Evolutionary conservation across 1,139 yeast species (phyloP).

Genomic region (Protomyces lactucae-debilis): DNA sequence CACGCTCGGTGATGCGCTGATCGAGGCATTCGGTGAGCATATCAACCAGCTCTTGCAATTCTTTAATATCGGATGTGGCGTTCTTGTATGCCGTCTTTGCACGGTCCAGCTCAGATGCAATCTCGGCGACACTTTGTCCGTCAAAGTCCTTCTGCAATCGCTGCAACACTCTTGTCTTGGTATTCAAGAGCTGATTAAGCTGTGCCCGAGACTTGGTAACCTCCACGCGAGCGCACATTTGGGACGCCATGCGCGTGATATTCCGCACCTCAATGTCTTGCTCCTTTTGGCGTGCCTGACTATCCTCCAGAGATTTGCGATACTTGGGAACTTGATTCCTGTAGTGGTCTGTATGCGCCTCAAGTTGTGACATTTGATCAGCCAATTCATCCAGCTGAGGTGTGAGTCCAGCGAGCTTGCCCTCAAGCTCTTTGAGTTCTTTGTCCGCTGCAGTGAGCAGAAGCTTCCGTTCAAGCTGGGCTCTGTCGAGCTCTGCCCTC

Average conservation of each 20-base stretch:
- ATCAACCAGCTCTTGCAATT: constrained; percentile 24
- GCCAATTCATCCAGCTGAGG: constrained; percentile 33
- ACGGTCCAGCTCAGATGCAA: constrained; percentile 10
- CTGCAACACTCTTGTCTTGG: constrained; percentile 13
- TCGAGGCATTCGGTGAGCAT: constrained; percentile 30
- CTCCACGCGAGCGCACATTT: constrained; percentile 26
- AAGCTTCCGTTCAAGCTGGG: constrained; percentile 19
- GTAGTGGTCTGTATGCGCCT: constrained; percentile 1
- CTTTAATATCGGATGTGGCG: constrained; percentile 27
- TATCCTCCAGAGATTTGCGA: background rate
- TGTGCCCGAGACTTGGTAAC: constrained; percentile 11
- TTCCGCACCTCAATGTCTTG: background rate
- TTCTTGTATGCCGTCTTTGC: constrained; percentile 26
- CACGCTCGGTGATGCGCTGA: constrained; percentile 31
- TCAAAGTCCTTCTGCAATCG: constrained; percentile 12
- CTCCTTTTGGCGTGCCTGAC: background rate
- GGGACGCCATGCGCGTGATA: background rate
- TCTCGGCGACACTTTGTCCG: constrained; percentile 30
- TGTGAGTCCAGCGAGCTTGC: constrained; percentile 30
- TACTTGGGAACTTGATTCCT: background rate
- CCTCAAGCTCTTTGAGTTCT: constrained; percentile 35
- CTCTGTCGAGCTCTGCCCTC: background rate
- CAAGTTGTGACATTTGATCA: constrained; percentile 27
- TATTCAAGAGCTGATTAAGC: constrained; percentile 11
- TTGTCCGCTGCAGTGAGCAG: constrained; percentile 35